Base-by-base conservation (phyloP, 805 yeast genomes). In the Yamadazyma phyllophila region DNA sequence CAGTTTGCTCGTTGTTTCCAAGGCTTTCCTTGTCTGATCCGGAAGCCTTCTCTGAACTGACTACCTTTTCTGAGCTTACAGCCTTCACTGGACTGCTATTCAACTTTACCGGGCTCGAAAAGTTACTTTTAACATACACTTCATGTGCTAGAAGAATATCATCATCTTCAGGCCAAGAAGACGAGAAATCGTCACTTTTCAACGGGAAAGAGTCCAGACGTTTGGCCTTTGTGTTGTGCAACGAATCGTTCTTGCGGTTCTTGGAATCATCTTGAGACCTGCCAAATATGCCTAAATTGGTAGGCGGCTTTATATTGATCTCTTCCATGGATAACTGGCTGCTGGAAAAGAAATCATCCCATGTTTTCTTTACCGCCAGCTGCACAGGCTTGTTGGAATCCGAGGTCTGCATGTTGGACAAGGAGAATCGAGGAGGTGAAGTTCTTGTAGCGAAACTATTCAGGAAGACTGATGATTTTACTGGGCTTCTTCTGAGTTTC, bases 131-230 rank as follows among this genome's bases (percentile, higher is more conserved):
- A 8, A 33, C 39, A 41, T 17, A 41, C 16, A 11, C 34, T 8
- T 41, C 44, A 14, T 33, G 39, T 11, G 44, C 37, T 26, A 10
- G 3, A 24, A 41, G 35, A 12, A 41, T 34, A 34, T 41, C 43
- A 8, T 40, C 43, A 26, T 41, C 44, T 12, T 41, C 44, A 26
- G 27, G 24, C 20, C 16, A 26, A 17, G 17, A 37, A 7, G 40
- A 37, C 16, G 32, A 37, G 26, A 26, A 20, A 11, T 14, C 30
- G n/a, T 32, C 16, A 2, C 12, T 37, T n/a, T 26, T 37, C 26
- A 13, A 26, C 17, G 20, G 32, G 9, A 29, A 29, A 29, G 13
- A 10, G 13, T 29, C 31, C 31, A 20, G 24, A 6, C 24, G 24
- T 20, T 20, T 20, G 24, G 24, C 24, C 24, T 20, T 20, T 20